Base-by-base conservation (phyloP, 805 yeast genomes). In the Candida xiaguanensis region DNA sequence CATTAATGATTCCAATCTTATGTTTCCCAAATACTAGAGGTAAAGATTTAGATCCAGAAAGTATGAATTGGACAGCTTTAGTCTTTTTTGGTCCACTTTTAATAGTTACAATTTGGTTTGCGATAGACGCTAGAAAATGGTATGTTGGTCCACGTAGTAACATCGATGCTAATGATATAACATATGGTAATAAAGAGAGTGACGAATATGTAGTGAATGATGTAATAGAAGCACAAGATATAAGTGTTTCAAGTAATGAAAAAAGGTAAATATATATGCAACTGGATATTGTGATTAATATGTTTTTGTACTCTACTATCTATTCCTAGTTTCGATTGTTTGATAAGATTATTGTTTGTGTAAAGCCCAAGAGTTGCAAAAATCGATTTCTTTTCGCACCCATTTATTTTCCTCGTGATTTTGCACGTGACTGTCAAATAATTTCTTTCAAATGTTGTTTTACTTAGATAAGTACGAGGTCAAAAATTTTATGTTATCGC, bases 51-150 rank as follows among this genome's bases (percentile, higher is more conserved):
- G 67, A 61, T 40, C 59, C 56, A 42, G 67, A 59, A 24, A 38
- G 44, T 27, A 78, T 78, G 84, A 80, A 80, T 59, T 80, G 84
- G 83, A 80, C 86, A 1, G 69, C 61, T 30, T 69, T 78, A 14
- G 83, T 80, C 7, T 78, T 69, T 57, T 77, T 75, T 52, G 84
- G 81, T 2, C 76, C 83, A 9, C 63, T 80, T 75, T 43, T 75
- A 15, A 36, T 78, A 16, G 72, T 75, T n/a, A 49, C 67, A 18
- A 40, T 65, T 2, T 80, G 80, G 76, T 80, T 55, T 48, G 52
- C 61, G 27, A 59, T 72, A 9, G 74, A 70, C 44, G 86, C 83
- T 15, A 76, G 65, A 51, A 78, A 72, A 47, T 72, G 78, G 72
- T 80, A 76, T 66, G 56, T 55, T 32, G 87, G 86, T 18, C 86